phyloP scores from a whole-genome alignment of 495 filamentous ascomycete species.

The Neurospora sublineolata region DNA sequence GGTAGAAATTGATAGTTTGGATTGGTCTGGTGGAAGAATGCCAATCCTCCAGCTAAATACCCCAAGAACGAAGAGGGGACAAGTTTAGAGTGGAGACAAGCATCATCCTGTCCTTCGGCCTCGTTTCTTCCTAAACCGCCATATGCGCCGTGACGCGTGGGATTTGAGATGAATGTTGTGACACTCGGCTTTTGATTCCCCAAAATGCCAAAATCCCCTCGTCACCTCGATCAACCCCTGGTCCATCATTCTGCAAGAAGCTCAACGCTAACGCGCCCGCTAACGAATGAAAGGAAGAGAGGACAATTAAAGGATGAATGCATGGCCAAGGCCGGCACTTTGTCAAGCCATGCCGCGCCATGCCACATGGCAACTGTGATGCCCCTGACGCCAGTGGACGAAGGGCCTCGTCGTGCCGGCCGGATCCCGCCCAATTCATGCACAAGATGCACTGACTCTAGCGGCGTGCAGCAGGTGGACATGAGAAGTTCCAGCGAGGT shows the following conservation, averaged over 20 bases:
- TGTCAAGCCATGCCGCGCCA: neutral
- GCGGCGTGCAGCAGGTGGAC: neutral
- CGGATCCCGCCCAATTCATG: neutral
- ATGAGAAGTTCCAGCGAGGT: neutral
- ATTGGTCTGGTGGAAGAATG: too few relatives aligned
- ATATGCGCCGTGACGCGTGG: neutral
- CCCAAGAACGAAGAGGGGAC: too few relatives aligned
- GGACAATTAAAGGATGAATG: neutral
- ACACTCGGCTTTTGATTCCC: neutral
- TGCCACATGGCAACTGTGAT: neutral
- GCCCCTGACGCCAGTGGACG: neutral
- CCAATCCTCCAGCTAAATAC: too few relatives aligned
- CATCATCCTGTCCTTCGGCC: neutral
- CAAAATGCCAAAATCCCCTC: neutral
- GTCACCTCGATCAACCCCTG: neutral
- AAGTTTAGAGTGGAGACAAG: too few relatives aligned
- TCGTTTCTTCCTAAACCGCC: neutral
- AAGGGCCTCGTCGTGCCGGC: neutral
- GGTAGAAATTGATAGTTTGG: too few relatives aligned
- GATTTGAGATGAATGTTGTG: neutral
- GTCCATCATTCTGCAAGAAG: neutral
- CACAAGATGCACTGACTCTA: neutral
- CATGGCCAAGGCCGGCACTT: neutral
- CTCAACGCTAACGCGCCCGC: neutral
- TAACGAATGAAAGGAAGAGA: neutral